Evolutionary conservation across 352 stramenopile species (phyloP).

Genomic region (Globisporangium heterothallicum): DNA sequence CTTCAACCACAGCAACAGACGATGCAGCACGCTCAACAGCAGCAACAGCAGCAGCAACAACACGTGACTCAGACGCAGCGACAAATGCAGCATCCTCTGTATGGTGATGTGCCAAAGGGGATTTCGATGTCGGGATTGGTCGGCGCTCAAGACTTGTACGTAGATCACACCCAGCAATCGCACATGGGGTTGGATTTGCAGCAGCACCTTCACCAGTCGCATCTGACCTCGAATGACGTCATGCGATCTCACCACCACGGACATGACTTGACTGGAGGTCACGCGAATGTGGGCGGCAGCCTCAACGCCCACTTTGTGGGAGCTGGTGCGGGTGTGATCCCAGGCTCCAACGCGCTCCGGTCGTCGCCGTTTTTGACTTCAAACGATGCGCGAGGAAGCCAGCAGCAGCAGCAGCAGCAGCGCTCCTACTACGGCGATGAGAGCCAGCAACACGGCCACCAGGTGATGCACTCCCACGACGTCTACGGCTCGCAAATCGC

Average conservation of each 20-base stretch:
- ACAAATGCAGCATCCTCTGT: conserved; percentile 47
- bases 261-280: conserved; percentile 10
- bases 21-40: conserved; percentile 13
- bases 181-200: conserved; percentile 55
- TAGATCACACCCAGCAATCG: conserved; percentile 31
- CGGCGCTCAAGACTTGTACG: conserved; percentile 39
- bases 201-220: conserved; percentile 19
- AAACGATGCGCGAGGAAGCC: conserved; percentile 7
- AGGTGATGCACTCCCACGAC: conserved; percentile 39
- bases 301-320: conserved; percentile 12
- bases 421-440: conserved; percentile 41
- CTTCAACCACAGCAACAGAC: conserved; percentile 33
- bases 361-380: conserved; percentile 10
- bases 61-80: conserved; percentile 21
- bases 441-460: conserved; percentile 20
- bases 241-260: conserved; percentile 35
- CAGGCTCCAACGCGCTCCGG: conserved; percentile 10
- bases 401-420: conserved; percentile 19
- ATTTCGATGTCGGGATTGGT: conserved; percentile 41
- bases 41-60: conserved; percentile 29
- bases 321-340: neutral
- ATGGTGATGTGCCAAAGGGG: conserved; percentile 46
- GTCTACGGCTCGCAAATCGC: conserved; percentile 43
- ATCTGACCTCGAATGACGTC: conserved; percentile 21
- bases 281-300: conserved; percentile 2